These are phyloP conservation scores for Leishmania amazonensis DNA, from an alignment of 208 protist genomes.

Conservation along the genomic window DNA sequence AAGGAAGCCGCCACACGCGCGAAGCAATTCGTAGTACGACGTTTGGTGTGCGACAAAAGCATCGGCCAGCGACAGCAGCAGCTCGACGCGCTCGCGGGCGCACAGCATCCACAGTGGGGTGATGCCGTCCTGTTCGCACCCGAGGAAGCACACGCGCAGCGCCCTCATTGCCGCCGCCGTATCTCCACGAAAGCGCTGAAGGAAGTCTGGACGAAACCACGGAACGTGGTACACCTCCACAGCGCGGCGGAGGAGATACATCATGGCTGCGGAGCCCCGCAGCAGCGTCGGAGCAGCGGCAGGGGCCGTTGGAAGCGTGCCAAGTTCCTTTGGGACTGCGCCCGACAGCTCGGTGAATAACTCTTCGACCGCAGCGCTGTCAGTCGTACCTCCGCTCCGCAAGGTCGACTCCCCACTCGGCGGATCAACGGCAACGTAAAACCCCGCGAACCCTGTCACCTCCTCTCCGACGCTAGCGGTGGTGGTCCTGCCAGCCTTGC, in stretches of 20 bases:
- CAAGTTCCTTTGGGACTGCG: not conserved
- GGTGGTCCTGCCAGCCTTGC: not conserved
- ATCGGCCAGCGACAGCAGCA: slow-evolving; percentile 59
- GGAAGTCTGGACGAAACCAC: slow-evolving; percentile 66
- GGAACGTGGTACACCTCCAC: slow-evolving; percentile 58
- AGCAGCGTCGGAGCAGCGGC: slow-evolving; percentile 21
- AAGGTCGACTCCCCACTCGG: not conserved
- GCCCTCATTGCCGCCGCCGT: slow-evolving; percentile 36
- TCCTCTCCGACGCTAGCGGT: slow-evolving; percentile 34
- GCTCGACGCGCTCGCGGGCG: slow-evolving; percentile 47
- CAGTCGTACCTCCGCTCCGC: not conserved
- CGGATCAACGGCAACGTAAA: slow-evolving; percentile 45
- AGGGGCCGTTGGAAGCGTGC: not conserved
- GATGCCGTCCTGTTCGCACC: slow-evolving; percentile 51
- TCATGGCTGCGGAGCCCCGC: slow-evolving; percentile 84
- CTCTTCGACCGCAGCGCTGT: not conserved
- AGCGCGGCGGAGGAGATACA: slow-evolving; percentile 57
- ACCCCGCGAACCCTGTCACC: slow-evolving; percentile 49
- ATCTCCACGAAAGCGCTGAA: slow-evolving; percentile 38
- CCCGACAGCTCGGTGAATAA: not conserved
- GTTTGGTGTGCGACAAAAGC: slow-evolving; percentile 25
- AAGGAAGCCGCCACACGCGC: slow-evolving; percentile 42
- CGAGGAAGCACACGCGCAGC: slow-evolving; percentile 61
- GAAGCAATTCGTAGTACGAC: slow-evolving; percentile 61
- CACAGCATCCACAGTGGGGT: slow-evolving; percentile 83